Conservation (phyloP, 495 filamentous ascomycete species). For the Tuber melanosporum region DNA sequence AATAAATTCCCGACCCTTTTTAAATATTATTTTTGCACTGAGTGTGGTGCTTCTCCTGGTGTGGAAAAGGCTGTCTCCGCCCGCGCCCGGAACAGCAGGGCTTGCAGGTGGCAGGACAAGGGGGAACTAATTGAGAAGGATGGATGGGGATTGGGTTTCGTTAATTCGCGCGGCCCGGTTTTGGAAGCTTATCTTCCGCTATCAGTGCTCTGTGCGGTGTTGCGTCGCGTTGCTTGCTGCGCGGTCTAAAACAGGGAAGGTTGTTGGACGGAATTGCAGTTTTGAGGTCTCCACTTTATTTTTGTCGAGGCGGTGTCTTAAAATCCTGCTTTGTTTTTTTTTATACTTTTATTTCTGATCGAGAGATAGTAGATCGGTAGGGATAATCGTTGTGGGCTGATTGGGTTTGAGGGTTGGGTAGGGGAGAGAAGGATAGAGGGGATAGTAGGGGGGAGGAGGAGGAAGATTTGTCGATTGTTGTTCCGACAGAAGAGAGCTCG, state of each 20-base stretch:
- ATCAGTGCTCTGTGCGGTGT: not conserved
- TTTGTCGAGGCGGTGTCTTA: slow-evolving; percentile 1
- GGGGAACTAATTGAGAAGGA: slow-evolving; percentile 3
- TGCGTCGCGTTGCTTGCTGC: not conserved
- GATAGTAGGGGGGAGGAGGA: not conserved
- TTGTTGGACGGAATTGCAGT: slow-evolving; percentile 2
- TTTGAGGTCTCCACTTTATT: not conserved
- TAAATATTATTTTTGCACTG: not conserved
- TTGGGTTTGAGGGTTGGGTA: slow-evolving; percentile 3
- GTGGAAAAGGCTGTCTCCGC: slow-evolving; percentile 5
- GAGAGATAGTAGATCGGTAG: not conserved
- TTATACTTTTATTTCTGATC: slow-evolving; percentile 8
- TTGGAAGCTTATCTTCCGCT: slow-evolving; percentile 3
- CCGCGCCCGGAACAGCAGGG: not conserved
- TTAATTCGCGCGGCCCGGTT: not conserved
- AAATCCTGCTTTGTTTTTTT: not conserved
- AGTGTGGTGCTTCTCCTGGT: not conserved
- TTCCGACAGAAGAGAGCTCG: not conserved
- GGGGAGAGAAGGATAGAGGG: not conserved
- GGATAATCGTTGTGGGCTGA: slow-evolving; percentile 4
- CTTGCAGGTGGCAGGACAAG: slow-evolving; percentile 3
- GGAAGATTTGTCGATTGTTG: not conserved
- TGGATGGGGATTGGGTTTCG: slow-evolving; percentile 8
- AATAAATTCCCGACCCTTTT: slow-evolving; percentile 14
- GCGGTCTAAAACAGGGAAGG: not conserved